Conservation (phyloP, 169 alveolate genomes). For the Babesia bovis region DNA sequence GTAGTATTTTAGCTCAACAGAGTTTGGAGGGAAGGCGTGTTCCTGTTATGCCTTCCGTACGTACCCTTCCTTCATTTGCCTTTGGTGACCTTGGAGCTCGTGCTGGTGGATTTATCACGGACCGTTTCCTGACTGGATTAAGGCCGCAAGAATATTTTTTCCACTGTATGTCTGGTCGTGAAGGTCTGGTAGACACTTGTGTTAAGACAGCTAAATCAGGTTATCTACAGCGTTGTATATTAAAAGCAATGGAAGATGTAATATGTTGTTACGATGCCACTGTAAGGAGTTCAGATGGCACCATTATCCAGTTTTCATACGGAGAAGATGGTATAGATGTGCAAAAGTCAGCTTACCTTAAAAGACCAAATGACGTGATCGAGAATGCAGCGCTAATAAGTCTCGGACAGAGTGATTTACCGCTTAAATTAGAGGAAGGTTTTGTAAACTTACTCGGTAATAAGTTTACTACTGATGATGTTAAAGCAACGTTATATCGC, state of each 20-base stretch:
- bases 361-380: slow-evolving; percentile 77
- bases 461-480: background rate
- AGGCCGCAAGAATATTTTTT: slow-evolving; percentile 97
- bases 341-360: slow-evolving; percentile 87
- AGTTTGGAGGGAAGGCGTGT: slow-evolving; percentile 95
- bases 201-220: slow-evolving; percentile 98
- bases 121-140: slow-evolving; percentile 95
- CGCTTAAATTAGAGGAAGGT: slow-evolving; percentile 36
- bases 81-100: slow-evolving; percentile 95
- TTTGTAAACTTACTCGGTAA: background rate
- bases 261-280: slow-evolving; percentile 94
- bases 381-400: slow-evolving; percentile 51
- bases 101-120: slow-evolving; percentile 95
- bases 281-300: slow-evolving; percentile 96
- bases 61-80: slow-evolving; percentile 92
- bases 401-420: slow-evolving; percentile 32
- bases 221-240: slow-evolving; percentile 95
- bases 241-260: slow-evolving; percentile 93
- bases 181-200: slow-evolving; percentile 98
- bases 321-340: slow-evolving; percentile 98
- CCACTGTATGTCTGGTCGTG: slow-evolving; percentile 99
- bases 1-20: slow-evolving; percentile 93
- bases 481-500: slow-evolving; percentile 32
- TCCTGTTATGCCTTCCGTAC: slow-evolving; percentile 92
- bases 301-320: slow-evolving; percentile 93